Conservation (phyloP, 768 basidiomycete species). For the Russula compacta region DNA sequence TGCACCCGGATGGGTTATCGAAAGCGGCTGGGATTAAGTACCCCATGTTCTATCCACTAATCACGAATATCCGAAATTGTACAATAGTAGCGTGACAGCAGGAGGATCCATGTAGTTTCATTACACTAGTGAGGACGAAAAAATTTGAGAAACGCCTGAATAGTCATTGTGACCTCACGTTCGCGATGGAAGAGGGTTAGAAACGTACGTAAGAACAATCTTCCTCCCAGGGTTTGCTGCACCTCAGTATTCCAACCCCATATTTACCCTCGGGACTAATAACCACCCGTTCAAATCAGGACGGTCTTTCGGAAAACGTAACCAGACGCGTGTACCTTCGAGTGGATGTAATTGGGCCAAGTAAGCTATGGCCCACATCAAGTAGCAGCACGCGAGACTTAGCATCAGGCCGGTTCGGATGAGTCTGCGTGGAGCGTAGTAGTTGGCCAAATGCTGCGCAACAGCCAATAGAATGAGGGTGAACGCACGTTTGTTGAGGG, state of each 20-base stretch:
- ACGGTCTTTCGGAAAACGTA: not conserved
- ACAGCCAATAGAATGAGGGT: not conserved
- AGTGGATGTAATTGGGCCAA: slow-evolving; percentile 90
- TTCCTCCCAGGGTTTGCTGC: not conserved
- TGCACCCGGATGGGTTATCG: not conserved
- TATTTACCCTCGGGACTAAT: slow-evolving; percentile 20
- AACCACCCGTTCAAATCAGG: not conserved
- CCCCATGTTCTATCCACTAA: not conserved
- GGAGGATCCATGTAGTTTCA: not conserved
- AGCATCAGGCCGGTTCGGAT: slow-evolving; percentile 76
- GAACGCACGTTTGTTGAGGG: slow-evolving; percentile 74
- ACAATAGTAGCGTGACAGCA: not conserved
- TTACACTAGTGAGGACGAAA: not conserved
- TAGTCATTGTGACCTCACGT: not conserved
- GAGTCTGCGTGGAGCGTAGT: slow-evolving; percentile 39
- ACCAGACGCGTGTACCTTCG: slow-evolving; percentile 46
- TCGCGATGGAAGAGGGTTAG: not conserved
- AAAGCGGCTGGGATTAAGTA: not conserved
- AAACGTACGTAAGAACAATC: not conserved
- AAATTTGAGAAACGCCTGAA: not conserved
- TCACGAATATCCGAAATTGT: not conserved
- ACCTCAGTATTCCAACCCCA: slow-evolving; percentile 13
- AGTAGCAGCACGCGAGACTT: slow-evolving; percentile 73
- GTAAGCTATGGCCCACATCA: slow-evolving; percentile 98
- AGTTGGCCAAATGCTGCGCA: not conserved